Conservation (phyloP, 2,329 filamentous ascomycete genomes). For the Colletotrichum sp. region DNA sequence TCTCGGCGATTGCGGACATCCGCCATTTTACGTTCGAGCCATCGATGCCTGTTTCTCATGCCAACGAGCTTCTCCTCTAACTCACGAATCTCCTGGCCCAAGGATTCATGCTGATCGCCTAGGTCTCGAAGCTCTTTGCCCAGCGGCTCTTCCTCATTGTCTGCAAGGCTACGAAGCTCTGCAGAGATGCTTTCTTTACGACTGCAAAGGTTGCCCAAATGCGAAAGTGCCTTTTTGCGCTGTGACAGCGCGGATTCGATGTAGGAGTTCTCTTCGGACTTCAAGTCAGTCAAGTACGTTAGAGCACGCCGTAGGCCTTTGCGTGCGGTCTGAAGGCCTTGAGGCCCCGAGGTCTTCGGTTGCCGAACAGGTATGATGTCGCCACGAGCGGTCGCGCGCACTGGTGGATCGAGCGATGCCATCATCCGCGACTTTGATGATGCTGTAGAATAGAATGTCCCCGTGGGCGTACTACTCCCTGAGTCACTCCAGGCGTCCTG, state of each 20-base stretch:
- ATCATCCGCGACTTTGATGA: constrained; percentile 43
- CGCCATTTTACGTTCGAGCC: constrained; percentile 63
- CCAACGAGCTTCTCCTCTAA: constrained; percentile 68
- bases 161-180: constrained; percentile 60
- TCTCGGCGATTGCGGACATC: constrained; percentile 70
- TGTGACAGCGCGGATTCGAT: constrained; percentile 61
- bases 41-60: constrained; percentile 65
- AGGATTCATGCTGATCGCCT: constrained; percentile 53
- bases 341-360: constrained; percentile 51
- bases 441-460: constrained; percentile 42
- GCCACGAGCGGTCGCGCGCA: constrained; percentile 43
- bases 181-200: constrained; percentile 53
- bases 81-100: constrained; percentile 69
- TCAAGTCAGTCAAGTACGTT: constrained; percentile 67
- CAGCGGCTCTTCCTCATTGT: constrained; percentile 62
- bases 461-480: constrained; percentile 46
- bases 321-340: constrained; percentile 67
- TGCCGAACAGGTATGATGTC: constrained; percentile 67
- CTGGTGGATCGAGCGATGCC: constrained; percentile 46
- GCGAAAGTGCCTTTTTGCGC: constrained; percentile 62
- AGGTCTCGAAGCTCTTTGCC: constrained; percentile 66
- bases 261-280: constrained; percentile 69
- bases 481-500: constrained; percentile 41
- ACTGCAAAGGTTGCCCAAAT: constrained; percentile 57
- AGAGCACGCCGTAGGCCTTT: constrained; percentile 69